Evolutionary conservation across 768 basidiomycete genomes (phyloP), one percentile per base, ranked within the genome.

Genomic region (Macrolepiota albuminosa): DNA sequence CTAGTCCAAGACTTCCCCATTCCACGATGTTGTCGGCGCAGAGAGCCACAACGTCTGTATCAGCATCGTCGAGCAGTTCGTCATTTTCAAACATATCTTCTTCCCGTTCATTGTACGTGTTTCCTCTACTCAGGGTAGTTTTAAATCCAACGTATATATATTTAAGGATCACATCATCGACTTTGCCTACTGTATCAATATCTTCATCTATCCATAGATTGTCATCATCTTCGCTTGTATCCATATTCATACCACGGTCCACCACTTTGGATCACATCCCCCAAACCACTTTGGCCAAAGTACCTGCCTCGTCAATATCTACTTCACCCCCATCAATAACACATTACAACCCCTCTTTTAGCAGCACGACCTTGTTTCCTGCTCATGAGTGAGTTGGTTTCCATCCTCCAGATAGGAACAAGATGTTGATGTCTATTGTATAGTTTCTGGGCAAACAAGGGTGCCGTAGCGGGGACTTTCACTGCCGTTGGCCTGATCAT

Each of bases 401-500:
- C 7, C 34, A 26, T 43, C 4, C 4, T 40, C 14, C 26, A 11
- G 3, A 26, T 18, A 21, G 24, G 8, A 40, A 26, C 16, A 11
- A 31, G 26, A 54, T 54, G n/a, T 29, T 54, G 7, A 54, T 54
- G 6, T n/a, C 39, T 42, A 40, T 31, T 54, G 31, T 18, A 6
- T 42, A 77, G 75, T n/a, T 75, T 78, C 57, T 75, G 69, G 71
- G 61, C 66, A 18, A 75, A 75, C 58, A 76, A 74, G 63, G 70
- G 65, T n/a, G 72, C 73, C 11, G 71, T 78, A 16, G 73, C 73
- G 5, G 75, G 70, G 24, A 72, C 69, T 21, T 78, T 75, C 56
- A 68, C 71, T 13, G 63, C 72, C 21, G 67, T 71, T 29, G 58
- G 70, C 51, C 59, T 78, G 53, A 61, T 73, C 31, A 46, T 66